phyloP scores from a whole-genome alignment of 164 flowering plant species.

The Piper longum region DNA sequence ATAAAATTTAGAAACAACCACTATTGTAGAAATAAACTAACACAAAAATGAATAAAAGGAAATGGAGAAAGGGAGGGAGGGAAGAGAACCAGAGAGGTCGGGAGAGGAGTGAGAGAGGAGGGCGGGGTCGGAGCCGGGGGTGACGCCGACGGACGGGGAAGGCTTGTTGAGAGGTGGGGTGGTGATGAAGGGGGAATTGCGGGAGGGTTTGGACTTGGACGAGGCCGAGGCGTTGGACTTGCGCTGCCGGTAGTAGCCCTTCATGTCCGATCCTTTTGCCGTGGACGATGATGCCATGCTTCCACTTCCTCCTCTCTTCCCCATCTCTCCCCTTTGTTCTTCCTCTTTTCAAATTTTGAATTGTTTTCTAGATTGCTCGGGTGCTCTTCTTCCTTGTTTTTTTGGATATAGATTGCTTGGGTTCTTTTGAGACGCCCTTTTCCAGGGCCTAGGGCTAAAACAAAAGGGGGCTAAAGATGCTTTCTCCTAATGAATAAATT shows the following conservation, averaged over 20 bases:
- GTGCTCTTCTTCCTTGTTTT: no score
- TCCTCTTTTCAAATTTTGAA: conserved; percentile 14
- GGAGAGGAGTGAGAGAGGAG: conserved; percentile 40
- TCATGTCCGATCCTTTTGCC: conserved; percentile 19
- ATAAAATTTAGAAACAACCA: no score
- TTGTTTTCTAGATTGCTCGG: neutral
- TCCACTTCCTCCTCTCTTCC: neutral
- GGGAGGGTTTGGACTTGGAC: conserved; percentile 5
- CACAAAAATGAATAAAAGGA: neutral
- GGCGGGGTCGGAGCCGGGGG: conserved; percentile 26
- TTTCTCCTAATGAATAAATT: no score
- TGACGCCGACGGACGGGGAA: conserved; percentile 10
- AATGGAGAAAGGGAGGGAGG: neutral
- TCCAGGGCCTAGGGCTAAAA: no score
- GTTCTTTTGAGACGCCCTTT: no score
- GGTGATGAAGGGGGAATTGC: conserved; percentile 4
- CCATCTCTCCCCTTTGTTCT: neutral
- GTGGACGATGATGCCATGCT: conserved; percentile 33
- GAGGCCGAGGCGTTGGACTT: conserved; percentile 17
- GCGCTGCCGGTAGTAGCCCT: conserved; percentile 59
- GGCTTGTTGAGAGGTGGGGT: neutral
- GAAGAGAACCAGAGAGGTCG: conserved; percentile 35
- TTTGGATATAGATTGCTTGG: no score
- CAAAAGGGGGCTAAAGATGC: no score
- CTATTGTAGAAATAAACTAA: no score